Evolutionary conservation across 2,329 filamentous ascomycete species (phyloP), one percentile per base, ranked within the genome.

Genomic region (Trichoderma breve): DNA sequence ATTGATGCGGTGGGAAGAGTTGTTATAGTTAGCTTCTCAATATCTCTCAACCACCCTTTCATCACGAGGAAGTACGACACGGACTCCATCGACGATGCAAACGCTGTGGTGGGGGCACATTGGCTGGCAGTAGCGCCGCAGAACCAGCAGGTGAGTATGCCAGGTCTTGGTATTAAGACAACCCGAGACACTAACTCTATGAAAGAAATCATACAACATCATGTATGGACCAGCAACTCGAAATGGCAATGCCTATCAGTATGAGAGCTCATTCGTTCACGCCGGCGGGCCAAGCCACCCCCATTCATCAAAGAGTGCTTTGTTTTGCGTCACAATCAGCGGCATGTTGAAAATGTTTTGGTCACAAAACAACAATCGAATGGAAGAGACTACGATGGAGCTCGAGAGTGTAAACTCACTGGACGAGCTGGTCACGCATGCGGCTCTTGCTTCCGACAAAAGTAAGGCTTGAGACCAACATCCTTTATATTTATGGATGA

Each of bases 1-100:
- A 87, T 96, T 72, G 95, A 98, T 81, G 87, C 90, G 32, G 89
- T 90, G 28, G 96, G 95, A 6, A 89, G 93, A 71, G 88, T 97
- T 26, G 88, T 90, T 72, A 90, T 98, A 68, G 87, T 95, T 75
- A 90, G 87, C 61, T 91, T 94, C 75, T 87, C 88, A 18, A 88
- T 91, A 73, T 89, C 90, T 8, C 82, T 98, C 60, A 97, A 97
- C 78, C 89, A 90, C 67, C 88, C 95, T 71, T 87, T 86, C 36
- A 80, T 88, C 11, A 85, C 86, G 64, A 88, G 90, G 55, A 87
- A 86, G 70, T 91, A 90, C 81, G 86, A 90, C 28, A 81, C 85
- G n/a, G 94, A 95, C 77, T 82, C 88, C 2, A 84, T 91, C 68
- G 92, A 94, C 76, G 93, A 97, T 79, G 85, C 93, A 47, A 90